A percentile compares a stretch with the other conserved stretches of the same genome.
These are phyloP conservation scores for Rhododendron kiyosumense DNA, from an alignment of 148 eudicot species.

Conservation along the genomic window DNA sequence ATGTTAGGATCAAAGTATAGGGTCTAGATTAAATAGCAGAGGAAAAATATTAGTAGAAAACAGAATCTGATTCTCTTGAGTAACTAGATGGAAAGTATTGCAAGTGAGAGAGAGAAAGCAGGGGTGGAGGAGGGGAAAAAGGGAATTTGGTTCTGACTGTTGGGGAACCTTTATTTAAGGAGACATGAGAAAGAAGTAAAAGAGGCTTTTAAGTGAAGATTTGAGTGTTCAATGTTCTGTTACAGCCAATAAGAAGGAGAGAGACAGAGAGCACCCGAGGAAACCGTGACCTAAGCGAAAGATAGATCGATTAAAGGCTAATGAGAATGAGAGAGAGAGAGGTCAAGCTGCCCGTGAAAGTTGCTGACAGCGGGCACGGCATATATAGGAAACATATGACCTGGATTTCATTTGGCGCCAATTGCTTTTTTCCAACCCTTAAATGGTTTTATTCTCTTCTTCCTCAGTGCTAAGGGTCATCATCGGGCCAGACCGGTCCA, in stretches of 20 bases:
- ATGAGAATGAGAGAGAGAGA: not conserved
- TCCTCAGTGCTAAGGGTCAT: too few relatives aligned
- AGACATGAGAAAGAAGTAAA: conserved; percentile 2
- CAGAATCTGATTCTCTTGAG: not conserved
- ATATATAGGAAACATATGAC: not conserved
- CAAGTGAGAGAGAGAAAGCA: not conserved
- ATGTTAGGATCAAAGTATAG: not conserved
- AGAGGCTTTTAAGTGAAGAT: conserved; percentile 17
- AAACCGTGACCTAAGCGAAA: conserved; percentile 26
- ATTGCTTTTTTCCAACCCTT: conserved; percentile 11
- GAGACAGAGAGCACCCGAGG: conserved; percentile 27
- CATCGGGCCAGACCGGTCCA: too few relatives aligned
- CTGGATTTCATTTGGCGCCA: conserved; percentile 13
- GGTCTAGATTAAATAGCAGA: not conserved
- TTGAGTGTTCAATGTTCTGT: conserved; percentile 21
- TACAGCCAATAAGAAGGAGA: not conserved
- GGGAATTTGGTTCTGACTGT: not conserved
- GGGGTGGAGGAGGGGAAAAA: not conserved
- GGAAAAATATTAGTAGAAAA: not conserved
- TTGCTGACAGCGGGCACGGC: conserved; percentile 18
- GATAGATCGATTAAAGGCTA: not conserved
- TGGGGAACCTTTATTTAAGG: not conserved
- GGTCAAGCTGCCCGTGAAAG: conserved; percentile 8
- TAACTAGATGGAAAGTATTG: conserved; percentile 6
- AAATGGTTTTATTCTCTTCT: not conserved